Base-by-base conservation (phyloP, 352 stramenopile genomes). In the Pythium volutum region DNA sequence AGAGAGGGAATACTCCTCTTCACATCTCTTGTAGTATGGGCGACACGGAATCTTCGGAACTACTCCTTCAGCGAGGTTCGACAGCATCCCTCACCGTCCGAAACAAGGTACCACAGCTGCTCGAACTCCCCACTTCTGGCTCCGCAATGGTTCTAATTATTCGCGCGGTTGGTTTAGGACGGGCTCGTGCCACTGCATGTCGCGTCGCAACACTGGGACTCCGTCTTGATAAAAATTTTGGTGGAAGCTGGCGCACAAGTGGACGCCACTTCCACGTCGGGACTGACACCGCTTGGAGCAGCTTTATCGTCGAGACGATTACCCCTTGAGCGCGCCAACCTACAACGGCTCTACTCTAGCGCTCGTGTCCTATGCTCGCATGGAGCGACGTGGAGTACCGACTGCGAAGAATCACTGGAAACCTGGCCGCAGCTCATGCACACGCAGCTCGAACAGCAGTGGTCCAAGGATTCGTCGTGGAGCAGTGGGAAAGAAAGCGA, bases 401-500 rank as follows among this genome's bases (percentile, higher is more conserved):
- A 47, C 15, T 53, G 42, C 4, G 55, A 54, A 8, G 29, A 51
- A 16, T 25, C 29, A 0, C 23, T 62, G 31, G 16, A 14, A 11
- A 31, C 31, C 2, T 62, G 55, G 55, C 55, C 55, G 1, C 20
- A 31, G 4, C 43, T 43, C 8, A 39, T 48, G 55, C 42, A 62
- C 5, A 29, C 31, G 15, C 14, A 29, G 16, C 33, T 62, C 15
- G 47, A 43, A 20, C 22, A 52, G 22, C 29, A 53, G 29, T 62
- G 55, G 55, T 62, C 55, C 2, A 62, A 54, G 9, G 55, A 62
- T 26, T 62, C 55, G 33, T 20, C 55, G 5, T 45, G 42, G 26
- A 62, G 55, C 33, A 62, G 55, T 39, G 31, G 43, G n/a, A 51
- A 54, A 9, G 42, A 54, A 3, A 54, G 55, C 10, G 54, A 60